Conservation (phyloP, 2,329 filamentous ascomycete genomes). For the Colletotrichum magnum region DNA sequence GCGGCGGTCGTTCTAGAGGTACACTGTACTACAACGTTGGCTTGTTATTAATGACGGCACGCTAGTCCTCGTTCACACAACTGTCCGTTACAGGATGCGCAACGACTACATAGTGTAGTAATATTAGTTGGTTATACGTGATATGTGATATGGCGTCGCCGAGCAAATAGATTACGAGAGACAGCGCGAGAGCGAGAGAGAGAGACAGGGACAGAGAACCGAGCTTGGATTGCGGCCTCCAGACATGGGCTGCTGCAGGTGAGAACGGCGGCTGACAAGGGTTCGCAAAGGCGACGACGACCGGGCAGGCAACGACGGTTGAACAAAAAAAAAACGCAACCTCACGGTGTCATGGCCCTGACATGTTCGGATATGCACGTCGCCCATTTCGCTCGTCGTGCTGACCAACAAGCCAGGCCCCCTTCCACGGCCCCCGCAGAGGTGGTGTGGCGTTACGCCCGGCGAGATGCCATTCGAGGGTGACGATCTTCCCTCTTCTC, state of each 20-base stretch:
- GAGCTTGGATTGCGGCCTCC: no score
- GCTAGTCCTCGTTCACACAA: slow-evolving; percentile 5
- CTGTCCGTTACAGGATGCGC: no score
- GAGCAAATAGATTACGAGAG: no score
- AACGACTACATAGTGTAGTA: no score
- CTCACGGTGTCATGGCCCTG: slow-evolving; percentile 30
- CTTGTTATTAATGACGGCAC: not conserved
- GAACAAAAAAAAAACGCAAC: slow-evolving; percentile 23
- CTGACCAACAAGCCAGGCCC: not conserved
- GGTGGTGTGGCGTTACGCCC: slow-evolving; percentile 31
- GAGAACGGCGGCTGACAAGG: not conserved
- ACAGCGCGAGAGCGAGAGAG: no score
- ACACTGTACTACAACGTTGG: not conserved
- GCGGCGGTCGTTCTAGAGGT: not conserved
- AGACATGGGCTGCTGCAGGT: not conserved
- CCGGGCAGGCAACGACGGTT: slow-evolving; percentile 11
- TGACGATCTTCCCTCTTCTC: not conserved
- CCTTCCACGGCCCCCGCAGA: not conserved
- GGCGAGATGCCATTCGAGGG: slow-evolving; percentile 25
- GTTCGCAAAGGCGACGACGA: not conserved
- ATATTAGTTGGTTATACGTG: no score
- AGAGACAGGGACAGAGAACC: no score
- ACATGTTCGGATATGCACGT: slow-evolving; percentile 35
- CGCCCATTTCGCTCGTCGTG: slow-evolving; percentile 16
- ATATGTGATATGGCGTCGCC: no score